Percentiles rank a stretch among this genome's conserved stretches.
Evolutionary conservation across 176 grass and related monocot genomes (phyloP).

Genomic region (Oryza coarctata): DNA sequence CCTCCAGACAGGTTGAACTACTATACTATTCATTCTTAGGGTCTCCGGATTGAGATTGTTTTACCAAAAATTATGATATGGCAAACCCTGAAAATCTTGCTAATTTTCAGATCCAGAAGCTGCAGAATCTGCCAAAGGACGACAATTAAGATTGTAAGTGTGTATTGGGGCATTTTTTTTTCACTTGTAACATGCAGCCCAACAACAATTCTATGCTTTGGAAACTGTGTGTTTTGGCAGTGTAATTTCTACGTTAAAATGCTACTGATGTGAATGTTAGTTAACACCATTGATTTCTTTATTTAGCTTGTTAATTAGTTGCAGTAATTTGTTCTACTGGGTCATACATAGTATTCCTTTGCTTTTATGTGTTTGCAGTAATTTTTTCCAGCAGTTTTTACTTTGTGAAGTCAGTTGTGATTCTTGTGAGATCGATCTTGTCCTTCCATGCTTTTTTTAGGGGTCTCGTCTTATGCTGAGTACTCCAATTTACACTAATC

Average conservation of each 20-base stretch:
- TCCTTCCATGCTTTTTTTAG: neutral
- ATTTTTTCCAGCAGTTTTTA: neutral
- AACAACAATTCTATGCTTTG: neutral
- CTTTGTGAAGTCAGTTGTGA: neutral
- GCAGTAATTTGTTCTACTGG: neutral
- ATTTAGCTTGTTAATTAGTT: neutral
- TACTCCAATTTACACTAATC: neutral
- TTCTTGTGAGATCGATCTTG: neutral
- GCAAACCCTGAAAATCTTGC: neutral
- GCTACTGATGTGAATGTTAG: neutral
- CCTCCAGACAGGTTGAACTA: constrained; percentile 75
- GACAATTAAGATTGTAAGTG: constrained; percentile 93
- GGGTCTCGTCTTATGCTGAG: neutral
- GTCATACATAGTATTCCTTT: neutral
- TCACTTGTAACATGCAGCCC: neutral
- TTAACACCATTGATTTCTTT: neutral
- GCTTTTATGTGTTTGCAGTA: neutral
- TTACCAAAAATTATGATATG: neutral
- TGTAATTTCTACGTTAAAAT: neutral
- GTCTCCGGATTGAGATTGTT: neutral
- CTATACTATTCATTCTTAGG: neutral
- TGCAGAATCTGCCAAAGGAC: constrained; percentile 72
- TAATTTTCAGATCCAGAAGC: constrained; percentile 78
- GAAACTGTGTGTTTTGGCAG: neutral
- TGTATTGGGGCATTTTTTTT: neutral